A percentile compares a stretch with the other conserved stretches of the same genome.
These are phyloP conservation scores for Amylostereum areolatum DNA, from an alignment of 1,284 basidiomycete species.

Conservation along the genomic window DNA sequence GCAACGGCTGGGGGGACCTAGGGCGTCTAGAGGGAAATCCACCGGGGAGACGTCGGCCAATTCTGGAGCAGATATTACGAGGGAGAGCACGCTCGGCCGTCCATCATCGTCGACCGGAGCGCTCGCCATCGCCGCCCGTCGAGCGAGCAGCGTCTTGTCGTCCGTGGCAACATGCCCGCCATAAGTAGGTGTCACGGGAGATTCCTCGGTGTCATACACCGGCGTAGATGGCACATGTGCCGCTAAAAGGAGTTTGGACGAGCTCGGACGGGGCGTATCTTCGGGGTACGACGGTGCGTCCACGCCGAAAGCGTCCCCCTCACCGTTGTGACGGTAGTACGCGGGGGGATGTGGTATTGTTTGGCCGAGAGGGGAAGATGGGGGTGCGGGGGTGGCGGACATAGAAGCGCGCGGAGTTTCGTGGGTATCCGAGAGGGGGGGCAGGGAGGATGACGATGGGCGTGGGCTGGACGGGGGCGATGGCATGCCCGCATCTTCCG, in stretches of 20 bases:
- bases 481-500: background rate
- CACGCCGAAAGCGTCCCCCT: no score
- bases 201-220: background rate
- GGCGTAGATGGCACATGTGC: background rate
- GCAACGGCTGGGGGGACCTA: background rate
- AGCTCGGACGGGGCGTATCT: background rate
- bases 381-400: constrained; percentile 2
- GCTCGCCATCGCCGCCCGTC: constrained; percentile 49
- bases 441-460: background rate
- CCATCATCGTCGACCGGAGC: constrained; percentile 31
- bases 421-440: constrained; percentile 1
- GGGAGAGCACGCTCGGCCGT: background rate
- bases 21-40: background rate
- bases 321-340: background rate
- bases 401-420: background rate
- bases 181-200: constrained; percentile 19
- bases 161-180: constrained; percentile 68
- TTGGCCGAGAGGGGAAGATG: constrained; percentile 1
- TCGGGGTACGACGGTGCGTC: background rate
- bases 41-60: constrained; percentile 5
- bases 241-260: background rate
- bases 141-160: constrained; percentile 61
- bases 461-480: background rate
- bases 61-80: constrained; percentile 5
- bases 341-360: background rate